phyloP scores from a whole-genome alignment of 768 basidiomycete species.

The Rhizopogon salebrosus region DNA sequence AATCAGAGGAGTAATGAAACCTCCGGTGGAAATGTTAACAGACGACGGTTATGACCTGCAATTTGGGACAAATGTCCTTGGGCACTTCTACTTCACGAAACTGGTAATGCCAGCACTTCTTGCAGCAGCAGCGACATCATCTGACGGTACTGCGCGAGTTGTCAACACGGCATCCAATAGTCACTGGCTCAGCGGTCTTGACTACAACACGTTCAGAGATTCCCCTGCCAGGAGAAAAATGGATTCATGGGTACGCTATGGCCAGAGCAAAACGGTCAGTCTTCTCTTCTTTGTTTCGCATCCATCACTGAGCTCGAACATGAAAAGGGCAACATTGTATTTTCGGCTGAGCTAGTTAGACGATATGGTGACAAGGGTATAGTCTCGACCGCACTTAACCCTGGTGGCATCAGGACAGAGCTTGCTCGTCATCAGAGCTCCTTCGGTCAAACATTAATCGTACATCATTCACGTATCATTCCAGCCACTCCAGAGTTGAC shows the following conservation, averaged over 20 bases:
- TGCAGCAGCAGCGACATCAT: conserved; percentile 22
- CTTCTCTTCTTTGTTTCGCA: not conserved
- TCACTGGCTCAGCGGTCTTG: conserved; percentile 14
- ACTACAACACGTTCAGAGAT: conserved; percentile 24
- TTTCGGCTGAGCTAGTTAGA: conserved; percentile 36
- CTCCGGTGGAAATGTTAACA: conserved; percentile 27
- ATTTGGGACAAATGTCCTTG: conserved; percentile 35
- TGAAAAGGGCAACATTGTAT: conserved; percentile 37
- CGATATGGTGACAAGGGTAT: conserved; percentile 41
- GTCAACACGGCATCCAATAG: conserved; percentile 28
- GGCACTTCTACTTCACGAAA: conserved; percentile 31
- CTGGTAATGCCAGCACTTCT: conserved; percentile 30
- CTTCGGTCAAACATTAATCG: not conserved
- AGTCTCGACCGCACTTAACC: conserved; percentile 37
- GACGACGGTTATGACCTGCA: conserved; percentile 37
- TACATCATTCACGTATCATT: conserved; percentile 2
- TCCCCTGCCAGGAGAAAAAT: conserved; percentile 12
- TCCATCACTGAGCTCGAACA: not conserved
- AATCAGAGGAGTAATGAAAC: conserved; percentile 26
- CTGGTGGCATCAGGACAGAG: conserved; percentile 24
- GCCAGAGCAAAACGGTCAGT: conserved; percentile 28
- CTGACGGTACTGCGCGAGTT: conserved; percentile 29
- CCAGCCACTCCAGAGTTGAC: not conserved
- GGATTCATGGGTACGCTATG: conserved; percentile 8
- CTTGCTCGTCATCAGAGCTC: conserved; percentile 11